Base-by-base conservation (phyloP, 2,329 filamentous ascomycete genomes). In the Monilinia fructigena region DNA sequence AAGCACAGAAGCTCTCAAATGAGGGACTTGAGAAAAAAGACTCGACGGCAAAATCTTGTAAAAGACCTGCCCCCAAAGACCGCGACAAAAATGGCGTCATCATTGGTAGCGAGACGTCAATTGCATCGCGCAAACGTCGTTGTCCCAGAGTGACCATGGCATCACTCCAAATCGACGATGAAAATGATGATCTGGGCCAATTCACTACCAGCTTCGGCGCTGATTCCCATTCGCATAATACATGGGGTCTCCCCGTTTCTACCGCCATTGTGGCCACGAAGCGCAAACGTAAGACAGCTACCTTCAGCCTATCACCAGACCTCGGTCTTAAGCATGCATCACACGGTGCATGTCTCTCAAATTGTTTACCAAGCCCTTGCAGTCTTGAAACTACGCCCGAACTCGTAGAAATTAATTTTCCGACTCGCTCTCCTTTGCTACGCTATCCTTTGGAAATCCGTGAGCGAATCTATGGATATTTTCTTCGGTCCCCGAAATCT, bases 401-500 rank as follows among this genome's bases (percentile, higher is more conserved):
- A 20, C n/a, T 45, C 16, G 4, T 65, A 4, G 63, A 68, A 20
- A 63, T 65, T 0, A 74, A 72, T 38, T 54, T 50, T 38, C 67
- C 69, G 3, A 50, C 58, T 1, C 68, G 66, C 3, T 70, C 69
- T 14, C 66, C 65, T 18, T 59, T 75, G 18, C 59, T 74, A 7
- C 59, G 70, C 11, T 52, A 72, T 20, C 63, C 74, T 14, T 48
- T 73, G 7, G 73, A 75, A 55, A 38, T 73, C 20, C 67, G 74
- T 55, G 73, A 75, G 52, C 63, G 55, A 18, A 70, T 75, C 23
- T 75, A 74, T 53, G 35, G 35, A 1, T 69, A 70, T 35, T 59
- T 74, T 7, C 67, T 75, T 23, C 55, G 69, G 12, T 67, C 70
- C 40, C 31, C 40, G 2, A 67, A 59, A 16, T 67, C 72, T 2